phyloP scores from a whole-genome alignment of 345 rosid genomes.

The Arabidopsis thaliana region DNA sequence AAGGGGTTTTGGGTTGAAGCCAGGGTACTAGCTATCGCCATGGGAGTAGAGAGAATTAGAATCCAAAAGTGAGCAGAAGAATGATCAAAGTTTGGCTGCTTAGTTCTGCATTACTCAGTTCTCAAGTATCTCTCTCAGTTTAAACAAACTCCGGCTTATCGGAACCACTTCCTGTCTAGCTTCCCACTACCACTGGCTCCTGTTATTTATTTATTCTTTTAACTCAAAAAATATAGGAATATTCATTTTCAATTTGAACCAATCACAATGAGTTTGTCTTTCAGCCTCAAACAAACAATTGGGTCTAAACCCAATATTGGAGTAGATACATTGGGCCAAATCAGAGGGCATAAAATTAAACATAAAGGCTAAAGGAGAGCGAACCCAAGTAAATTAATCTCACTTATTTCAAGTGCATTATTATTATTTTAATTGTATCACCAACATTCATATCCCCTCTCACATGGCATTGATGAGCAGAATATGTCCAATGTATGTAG shows the following conservation, averaged over 20 bases:
- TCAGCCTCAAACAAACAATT: too few relatives aligned
- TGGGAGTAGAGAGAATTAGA: not conserved
- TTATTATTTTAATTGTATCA: too few relatives aligned
- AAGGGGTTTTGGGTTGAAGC: slow-evolving; percentile 29
- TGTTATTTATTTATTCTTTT: not conserved
- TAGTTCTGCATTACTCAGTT: not conserved
- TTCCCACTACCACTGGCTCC: slow-evolving; percentile 1
- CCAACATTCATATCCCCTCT: too few relatives aligned
- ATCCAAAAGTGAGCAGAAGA: not conserved
- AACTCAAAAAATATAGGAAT: not conserved
- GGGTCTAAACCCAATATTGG: too few relatives aligned
- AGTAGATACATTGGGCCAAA: too few relatives aligned
- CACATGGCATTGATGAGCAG: too few relatives aligned
- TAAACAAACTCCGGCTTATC: slow-evolving; percentile 12
- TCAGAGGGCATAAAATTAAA: too few relatives aligned
- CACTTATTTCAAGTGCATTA: too few relatives aligned
- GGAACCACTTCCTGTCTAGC: not conserved
- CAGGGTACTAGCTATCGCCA: slow-evolving; percentile 32
- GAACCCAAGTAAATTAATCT: too few relatives aligned
- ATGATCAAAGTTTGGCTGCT: not conserved
- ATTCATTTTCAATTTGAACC: not conserved
- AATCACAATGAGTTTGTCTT: not conserved
- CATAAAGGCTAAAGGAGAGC: too few relatives aligned
- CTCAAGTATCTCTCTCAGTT: not conserved
- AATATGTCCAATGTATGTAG: too few relatives aligned